Conservation (phyloP, 257 asterid genomes). For the Buddleja alternifolia region DNA sequence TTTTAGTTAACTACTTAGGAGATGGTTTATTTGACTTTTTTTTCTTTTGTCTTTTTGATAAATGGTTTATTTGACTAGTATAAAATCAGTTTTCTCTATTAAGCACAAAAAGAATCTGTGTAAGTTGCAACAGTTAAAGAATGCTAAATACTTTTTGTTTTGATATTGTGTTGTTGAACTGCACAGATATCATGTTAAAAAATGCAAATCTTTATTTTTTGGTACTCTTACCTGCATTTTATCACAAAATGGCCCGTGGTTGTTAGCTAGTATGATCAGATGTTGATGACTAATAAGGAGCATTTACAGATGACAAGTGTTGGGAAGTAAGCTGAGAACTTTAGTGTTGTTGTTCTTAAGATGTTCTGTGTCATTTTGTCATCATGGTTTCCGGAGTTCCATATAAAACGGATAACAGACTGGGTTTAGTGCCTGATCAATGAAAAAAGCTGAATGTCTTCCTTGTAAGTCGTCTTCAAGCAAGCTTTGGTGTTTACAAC, state of each 20-base stretch:
- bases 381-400: not conserved
- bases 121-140: not conserved
- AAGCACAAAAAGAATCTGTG: not conserved
- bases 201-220: not conserved
- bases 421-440: not conserved
- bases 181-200: not conserved
- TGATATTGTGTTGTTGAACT: conserved; percentile 15
- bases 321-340: no score
- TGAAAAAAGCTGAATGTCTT: conserved; percentile 1
- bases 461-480: not conserved
- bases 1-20: no score
- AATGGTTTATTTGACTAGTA: no score
- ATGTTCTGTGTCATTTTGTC: no score
- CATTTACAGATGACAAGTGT: no score
- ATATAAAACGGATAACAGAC: not conserved
- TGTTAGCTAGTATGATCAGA: not conserved
- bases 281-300: no score
- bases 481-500: conserved; percentile 9
- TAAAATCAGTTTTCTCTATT: not conserved
- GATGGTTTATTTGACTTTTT: no score
- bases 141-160: not conserved
- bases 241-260: conserved; percentile 7
- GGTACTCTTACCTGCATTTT: conserved; percentile 3
- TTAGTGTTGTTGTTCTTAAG: no score
- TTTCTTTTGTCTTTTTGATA: no score